These are phyloP conservation scores for Amaranthus tricolor DNA, from an alignment of 179 eudicot species.

Conservation along the genomic window DNA sequence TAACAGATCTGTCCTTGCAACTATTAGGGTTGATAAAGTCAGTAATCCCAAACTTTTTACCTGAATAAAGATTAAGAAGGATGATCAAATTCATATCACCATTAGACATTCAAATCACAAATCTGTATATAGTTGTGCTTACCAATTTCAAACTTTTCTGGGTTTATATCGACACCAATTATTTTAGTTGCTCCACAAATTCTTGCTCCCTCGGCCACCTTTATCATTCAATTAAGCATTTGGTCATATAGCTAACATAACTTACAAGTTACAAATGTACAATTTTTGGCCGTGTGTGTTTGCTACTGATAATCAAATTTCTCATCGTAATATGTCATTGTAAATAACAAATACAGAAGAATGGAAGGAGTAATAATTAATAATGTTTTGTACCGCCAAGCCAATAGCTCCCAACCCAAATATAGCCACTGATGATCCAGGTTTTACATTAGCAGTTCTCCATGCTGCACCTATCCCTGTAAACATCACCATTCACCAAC, in stretches of 20 bases:
- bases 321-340: too few relatives aligned
- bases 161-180: constrained; percentile 80
- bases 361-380: too few relatives aligned
- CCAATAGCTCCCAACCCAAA: constrained; percentile 93
- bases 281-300: too few relatives aligned
- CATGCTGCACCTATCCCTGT: constrained; percentile 95
- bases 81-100: not conserved
- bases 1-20: constrained; percentile 38
- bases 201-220: constrained; percentile 98
- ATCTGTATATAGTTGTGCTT: not conserved
- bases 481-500: not conserved
- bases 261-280: not conserved
- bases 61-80: constrained; percentile 27
- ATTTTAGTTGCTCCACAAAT: constrained; percentile 79
- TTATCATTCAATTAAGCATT: not conserved
- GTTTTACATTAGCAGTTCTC: constrained; percentile 71
- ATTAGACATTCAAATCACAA: not conserved
- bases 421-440: constrained; percentile 79
- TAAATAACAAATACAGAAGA: not conserved
- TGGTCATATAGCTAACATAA: too few relatives aligned
- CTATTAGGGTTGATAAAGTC: constrained; percentile 57
- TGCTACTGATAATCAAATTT: too few relatives aligned
- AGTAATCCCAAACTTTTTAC: constrained; percentile 74
- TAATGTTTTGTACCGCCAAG: constrained; percentile 71
- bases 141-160: constrained; percentile 72